Percentiles rank a stretch among this genome's conserved stretches.
These are phyloP conservation scores for Chalciporus chontae DNA, from an alignment of 768 basidiomycete species.

Conservation along the genomic window DNA sequence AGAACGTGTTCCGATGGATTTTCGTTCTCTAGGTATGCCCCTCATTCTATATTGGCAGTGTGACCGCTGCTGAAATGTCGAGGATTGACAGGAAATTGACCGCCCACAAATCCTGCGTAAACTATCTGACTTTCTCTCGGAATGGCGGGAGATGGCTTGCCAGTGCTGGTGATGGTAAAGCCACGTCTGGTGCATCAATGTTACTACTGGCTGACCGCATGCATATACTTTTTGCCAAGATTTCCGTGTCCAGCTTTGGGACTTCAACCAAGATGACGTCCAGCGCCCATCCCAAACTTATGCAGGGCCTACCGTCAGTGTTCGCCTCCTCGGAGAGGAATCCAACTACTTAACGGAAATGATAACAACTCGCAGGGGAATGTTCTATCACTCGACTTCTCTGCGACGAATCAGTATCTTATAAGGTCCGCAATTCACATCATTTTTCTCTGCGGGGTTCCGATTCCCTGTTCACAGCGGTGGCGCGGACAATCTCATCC, in stretches of 20 bases:
- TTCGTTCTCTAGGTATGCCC: conserved; percentile 33
- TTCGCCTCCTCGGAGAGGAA: conserved; percentile 27
- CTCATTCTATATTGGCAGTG: background rate
- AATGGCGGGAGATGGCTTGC: conserved; percentile 59
- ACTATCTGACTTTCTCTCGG: conserved; percentile 60
- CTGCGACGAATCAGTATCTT: conserved; percentile 58
- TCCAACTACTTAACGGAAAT: conserved; percentile 6
- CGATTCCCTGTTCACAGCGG: conserved; percentile 37
- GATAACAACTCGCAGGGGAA: conserved; percentile 48
- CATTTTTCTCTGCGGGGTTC: conserved; percentile 12
- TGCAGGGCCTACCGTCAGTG: conserved; percentile 40
- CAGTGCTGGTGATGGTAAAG: conserved; percentile 67
- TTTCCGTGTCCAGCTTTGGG: conserved; percentile 56
- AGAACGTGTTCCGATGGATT: conserved; percentile 27
- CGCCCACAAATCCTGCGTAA: conserved; percentile 62
- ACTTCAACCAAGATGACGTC: conserved; percentile 60
- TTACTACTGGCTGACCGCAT: conserved; percentile 10
- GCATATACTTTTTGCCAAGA: conserved; percentile 37
- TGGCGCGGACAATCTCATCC: conserved; percentile 48
- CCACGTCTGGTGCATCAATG: conserved; percentile 3
- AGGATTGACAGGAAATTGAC: conserved; percentile 27
- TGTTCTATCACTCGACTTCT: conserved; percentile 69
- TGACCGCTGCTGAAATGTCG: conserved; percentile 3
- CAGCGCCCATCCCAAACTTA: conserved; percentile 39
- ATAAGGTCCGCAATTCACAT: conserved; percentile 50